Base-by-base conservation (phyloP, 1,284 basidiomycete genomes). In the Coniophora puteana region DNA sequence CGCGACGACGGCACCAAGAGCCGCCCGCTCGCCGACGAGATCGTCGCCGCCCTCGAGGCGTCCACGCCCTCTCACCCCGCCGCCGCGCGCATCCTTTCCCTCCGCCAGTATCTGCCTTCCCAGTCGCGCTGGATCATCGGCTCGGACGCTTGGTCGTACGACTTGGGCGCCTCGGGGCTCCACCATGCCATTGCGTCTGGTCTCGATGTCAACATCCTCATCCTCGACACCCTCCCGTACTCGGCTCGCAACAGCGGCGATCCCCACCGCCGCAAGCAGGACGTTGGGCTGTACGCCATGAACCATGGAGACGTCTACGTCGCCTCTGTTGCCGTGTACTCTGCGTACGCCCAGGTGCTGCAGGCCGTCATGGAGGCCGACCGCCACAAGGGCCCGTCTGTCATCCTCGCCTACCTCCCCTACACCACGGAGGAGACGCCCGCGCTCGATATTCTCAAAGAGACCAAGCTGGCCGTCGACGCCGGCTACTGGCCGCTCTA, bases 401-500 rank as follows among this genome's bases (percentile, higher is more conserved):
- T 99, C 51, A 80, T 99, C 39, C 76, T 99, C 38, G 95, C 94
- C 3, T 96, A 99, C 68, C 78, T 99, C 13, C 96, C 96, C 3
- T 96, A 96, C 68, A 72, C 74, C 38, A 68, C 67, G 5, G 90
- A 93, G 58, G 76, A 85, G 44, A 71, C 80, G 3, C 75, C 88
- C 1, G 92, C 93, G 1, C 79, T 99, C 29, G 84, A 95, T 27
- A 73, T 98, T 14, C 72, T 99, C 45, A 93, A 95, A 63, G 93
- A 97, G 72, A 99, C 95, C 35, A 99, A 99, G 66, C 78, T 94
- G 31, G 95, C 94, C 6, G 90, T 99, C 35, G 93, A 97, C 57
- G 80, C 91, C 14, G 95, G 94, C 5, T 96, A 95, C 68, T 99
- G 96, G 95, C 95, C 96, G 1, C 73, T 99, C 36, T 99, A 97